Evolutionary conservation across 768 basidiomycete species (phyloP), one percentile per base, ranked within the genome.

Genomic region (Lenzites betulinus): DNA sequence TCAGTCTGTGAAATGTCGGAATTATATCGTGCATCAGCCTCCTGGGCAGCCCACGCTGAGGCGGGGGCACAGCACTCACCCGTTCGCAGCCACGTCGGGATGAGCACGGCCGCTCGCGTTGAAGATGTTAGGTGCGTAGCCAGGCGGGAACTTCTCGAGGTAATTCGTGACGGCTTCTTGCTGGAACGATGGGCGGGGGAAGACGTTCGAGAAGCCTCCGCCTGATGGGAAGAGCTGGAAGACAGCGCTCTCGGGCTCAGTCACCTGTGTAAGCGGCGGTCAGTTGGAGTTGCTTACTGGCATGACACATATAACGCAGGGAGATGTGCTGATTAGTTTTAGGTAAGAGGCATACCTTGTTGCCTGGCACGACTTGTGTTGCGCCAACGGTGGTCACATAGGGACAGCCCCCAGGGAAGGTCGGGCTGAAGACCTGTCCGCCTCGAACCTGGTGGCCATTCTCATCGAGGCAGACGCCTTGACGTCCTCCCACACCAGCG

Each of bases 141-240:
- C 68, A 7, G 77, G 77, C 38, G 73, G 69, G 56, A 73, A 63
- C 15, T 69, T 65, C 52, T 59, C 59, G 60, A 70, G 60, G 33
- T 70, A 77, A 22, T 30, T 51, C 16, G 42, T 41, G 26, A 77
- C 75, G 1, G 74, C 74, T 0, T 44, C 28, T 41, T 68, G 56
- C 63, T 79, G 78, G 69, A 76, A 79, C 13, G 23, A 11, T 6
- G 78, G 75, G 56, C 74, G 68, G 5, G 73, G 25, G 66, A 79
- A 79, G 53, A 76, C 65, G 64, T 79, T 76, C 49, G 73, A 75
- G 69, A 78, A 79, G 1, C 78, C 78, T 12, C 77, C 77, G 7
- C 78, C 73, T 38, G 69, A 71, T 65, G 68, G 71, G 65, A 75
- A 73, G 49, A 69, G 64, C 47, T 69, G 67, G 51, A 75, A 71